phyloP scores from a whole-genome alignment of 768 basidiomycete genomes.

The Pilatotrama ljubarskyi region DNA sequence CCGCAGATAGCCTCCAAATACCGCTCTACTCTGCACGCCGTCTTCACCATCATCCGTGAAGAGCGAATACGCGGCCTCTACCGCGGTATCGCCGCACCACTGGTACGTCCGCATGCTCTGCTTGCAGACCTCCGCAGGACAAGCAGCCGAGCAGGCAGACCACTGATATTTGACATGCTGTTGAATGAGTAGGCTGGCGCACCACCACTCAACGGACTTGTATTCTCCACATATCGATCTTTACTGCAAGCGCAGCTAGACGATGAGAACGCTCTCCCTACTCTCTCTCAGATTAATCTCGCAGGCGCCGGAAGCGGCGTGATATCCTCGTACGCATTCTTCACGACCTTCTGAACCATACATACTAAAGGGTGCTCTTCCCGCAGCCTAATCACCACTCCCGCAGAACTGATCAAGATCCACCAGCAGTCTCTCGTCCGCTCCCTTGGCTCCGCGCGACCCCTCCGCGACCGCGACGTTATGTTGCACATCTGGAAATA shows the following conservation, averaged over 20 bases:
- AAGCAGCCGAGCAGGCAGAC: too few species aligned
- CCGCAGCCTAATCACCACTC: slow-evolving; percentile 70
- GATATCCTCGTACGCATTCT: slow-evolving; percentile 66
- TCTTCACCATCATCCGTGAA: slow-evolving; percentile 66
- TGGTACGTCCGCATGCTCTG: slow-evolving; percentile 69
- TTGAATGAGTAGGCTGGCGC: slow-evolving; percentile 58
- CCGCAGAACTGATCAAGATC: slow-evolving; percentile 88
- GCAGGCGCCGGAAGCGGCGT: slow-evolving; percentile 83
- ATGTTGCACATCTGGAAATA: slow-evolving; percentile 53
- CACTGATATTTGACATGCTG: too few species aligned
- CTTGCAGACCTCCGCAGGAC: too few species aligned
- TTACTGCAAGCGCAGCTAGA: slow-evolving; percentile 69
- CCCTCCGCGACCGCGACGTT: slow-evolving; percentile 46
- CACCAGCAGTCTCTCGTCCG: slow-evolving; percentile 60
- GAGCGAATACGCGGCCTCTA: slow-evolving; percentile 69
- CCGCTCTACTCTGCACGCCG: slow-evolving; percentile 61
- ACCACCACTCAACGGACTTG: slow-evolving; percentile 73
- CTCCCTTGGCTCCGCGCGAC: slow-evolving; percentile 16
- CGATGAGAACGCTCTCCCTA: slow-evolving; percentile 49
- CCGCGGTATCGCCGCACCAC: slow-evolving; percentile 77
- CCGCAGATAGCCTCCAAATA: slow-evolving; percentile 59
- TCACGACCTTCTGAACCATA: background rate
- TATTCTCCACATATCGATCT: slow-evolving; percentile 84
- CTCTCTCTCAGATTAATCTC: slow-evolving; percentile 68
- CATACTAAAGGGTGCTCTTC: background rate